Evolutionary conservation across 139 green algal genomes (phyloP).

Genomic region (Ettlia oleoabundans): DNA sequence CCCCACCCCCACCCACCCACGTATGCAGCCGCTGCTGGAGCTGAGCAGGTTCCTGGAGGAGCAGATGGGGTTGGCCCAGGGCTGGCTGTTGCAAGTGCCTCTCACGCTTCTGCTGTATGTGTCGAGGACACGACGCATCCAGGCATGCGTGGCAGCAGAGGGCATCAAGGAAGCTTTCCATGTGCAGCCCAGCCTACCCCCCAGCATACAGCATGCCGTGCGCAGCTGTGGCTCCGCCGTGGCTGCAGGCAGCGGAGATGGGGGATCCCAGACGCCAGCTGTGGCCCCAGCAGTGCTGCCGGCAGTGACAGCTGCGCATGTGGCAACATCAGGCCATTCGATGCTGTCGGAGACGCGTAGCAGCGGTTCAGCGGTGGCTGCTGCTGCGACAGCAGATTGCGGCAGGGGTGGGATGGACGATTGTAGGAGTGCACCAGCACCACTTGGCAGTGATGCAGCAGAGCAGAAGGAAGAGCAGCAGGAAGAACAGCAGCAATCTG

Average conservation of each 20-base stretch:
- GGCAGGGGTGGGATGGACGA: neutral
- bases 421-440: neutral
- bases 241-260: neutral
- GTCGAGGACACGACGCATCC: conserved; percentile 26
- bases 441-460: neutral
- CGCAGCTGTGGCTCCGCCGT: conserved; percentile 6
- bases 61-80: conserved; percentile 48
- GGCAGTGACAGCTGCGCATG: conserved; percentile 8
- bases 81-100: conserved; percentile 47
- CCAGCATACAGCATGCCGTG: neutral
- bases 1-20: neutral
- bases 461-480: neutral
- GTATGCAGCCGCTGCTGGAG: conserved; percentile 44
- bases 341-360: conserved; percentile 20
- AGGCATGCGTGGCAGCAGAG: conserved; percentile 44
- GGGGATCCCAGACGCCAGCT: neutral
- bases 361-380: neutral
- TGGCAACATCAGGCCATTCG: neutral
- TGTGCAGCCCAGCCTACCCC: neutral
- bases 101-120: conserved; percentile 49
- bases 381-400: neutral
- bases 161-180: conserved; percentile 27
- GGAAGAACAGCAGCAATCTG: neutral
- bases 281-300: neutral
- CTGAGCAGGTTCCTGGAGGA: conserved; percentile 46